Evolutionary conservation across 495 filamentous ascomycete species (phyloP).

Genomic region (Podospora pseudocomata): DNA sequence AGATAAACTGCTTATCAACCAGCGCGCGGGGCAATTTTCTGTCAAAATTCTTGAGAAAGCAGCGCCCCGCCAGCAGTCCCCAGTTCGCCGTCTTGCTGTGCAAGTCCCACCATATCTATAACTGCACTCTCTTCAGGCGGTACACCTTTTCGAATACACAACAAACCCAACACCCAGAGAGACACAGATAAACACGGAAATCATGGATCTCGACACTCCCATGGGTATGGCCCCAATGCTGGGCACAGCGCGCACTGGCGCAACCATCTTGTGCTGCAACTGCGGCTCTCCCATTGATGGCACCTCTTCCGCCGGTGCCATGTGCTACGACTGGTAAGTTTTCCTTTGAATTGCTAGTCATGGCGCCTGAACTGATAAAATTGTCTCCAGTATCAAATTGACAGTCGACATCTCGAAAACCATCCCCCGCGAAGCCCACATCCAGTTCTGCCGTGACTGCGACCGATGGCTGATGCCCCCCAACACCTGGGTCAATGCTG

Average conservation of each 20-base stretch:
- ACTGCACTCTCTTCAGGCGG: neutral
- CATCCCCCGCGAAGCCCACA: conserved; percentile 76
- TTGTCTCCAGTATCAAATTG: conserved; percentile 57
- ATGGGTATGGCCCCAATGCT: conserved; percentile 52
- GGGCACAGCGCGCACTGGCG: conserved; percentile 47
- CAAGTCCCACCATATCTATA: neutral
- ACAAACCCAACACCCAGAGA: neutral
- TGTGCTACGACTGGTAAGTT: conserved; percentile 76
- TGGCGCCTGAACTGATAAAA: neutral
- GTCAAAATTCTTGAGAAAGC: conserved; percentile 18
- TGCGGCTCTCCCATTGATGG: conserved; percentile 93
- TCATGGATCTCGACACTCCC: conserved; percentile 67
- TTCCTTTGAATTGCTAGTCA: neutral
- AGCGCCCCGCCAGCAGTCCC: neutral
- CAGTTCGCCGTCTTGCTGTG: neutral
- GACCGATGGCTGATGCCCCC: conserved; percentile 93
- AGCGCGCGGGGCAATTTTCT: conserved; percentile 17
- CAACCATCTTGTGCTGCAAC: conserved; percentile 89
- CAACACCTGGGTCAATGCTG: conserved; percentile 73
- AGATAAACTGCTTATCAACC: conserved; percentile 17
- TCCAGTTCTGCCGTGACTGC: conserved; percentile 86
- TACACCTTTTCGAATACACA: neutral
- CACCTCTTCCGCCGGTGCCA: conserved; percentile 76
- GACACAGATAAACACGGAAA: neutral
- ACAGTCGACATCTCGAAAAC: conserved; percentile 92